phyloP scores from a whole-genome alignment of 306 rosid species.

The Cercis canadensis region DNA sequence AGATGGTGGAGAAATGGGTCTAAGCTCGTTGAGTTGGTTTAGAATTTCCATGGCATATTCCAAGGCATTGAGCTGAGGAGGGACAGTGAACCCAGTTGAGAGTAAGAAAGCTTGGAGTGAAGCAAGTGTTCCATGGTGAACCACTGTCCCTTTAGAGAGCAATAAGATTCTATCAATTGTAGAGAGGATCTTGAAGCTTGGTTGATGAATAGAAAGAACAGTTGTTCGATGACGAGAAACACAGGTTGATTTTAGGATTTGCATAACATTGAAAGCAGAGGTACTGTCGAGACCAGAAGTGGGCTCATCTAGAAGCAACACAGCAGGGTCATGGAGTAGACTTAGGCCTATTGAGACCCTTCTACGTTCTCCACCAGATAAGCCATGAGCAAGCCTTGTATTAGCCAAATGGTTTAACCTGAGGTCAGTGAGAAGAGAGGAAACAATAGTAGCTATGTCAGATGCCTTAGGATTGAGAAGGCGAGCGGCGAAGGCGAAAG shows the following conservation, averaged over 20 bases:
- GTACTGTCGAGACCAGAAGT: slow-evolving; percentile 91
- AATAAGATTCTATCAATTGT: slow-evolving; percentile 67
- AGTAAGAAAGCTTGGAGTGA: slow-evolving; percentile 63
- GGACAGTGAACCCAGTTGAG: slow-evolving; percentile 71
- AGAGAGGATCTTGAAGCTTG: slow-evolving; percentile 83
- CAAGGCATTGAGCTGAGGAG: slow-evolving; percentile 87
- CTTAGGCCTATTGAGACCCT: slow-evolving; percentile 82
- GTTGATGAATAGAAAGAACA: slow-evolving; percentile 87
- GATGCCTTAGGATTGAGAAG: slow-evolving; percentile 66
- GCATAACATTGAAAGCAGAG: slow-evolving; percentile 82
- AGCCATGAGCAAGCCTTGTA: slow-evolving; percentile 63
- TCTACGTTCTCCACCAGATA: slow-evolving; percentile 85
- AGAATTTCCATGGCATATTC: slow-evolving; percentile 89
- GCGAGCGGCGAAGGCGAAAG: slow-evolving; percentile 74
- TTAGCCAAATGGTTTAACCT: slow-evolving; percentile 64
- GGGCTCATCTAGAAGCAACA: slow-evolving; percentile 89
- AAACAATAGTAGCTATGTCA: slow-evolving; percentile 45
- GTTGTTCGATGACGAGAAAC: slow-evolving; percentile 68
- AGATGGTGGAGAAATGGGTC: slow-evolving; percentile 28
- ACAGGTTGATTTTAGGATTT: slow-evolving; percentile 70
- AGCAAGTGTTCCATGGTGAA: slow-evolving; percentile 76
- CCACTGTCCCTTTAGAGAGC: slow-evolving; percentile 68
- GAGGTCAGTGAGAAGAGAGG: slow-evolving; percentile 68
- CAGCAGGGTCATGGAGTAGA: slow-evolving; percentile 87
- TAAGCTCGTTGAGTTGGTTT: slow-evolving; percentile 49